Conservation (phyloP, 805 yeast species). For the Saccharomycopsis babjevae region DNA sequence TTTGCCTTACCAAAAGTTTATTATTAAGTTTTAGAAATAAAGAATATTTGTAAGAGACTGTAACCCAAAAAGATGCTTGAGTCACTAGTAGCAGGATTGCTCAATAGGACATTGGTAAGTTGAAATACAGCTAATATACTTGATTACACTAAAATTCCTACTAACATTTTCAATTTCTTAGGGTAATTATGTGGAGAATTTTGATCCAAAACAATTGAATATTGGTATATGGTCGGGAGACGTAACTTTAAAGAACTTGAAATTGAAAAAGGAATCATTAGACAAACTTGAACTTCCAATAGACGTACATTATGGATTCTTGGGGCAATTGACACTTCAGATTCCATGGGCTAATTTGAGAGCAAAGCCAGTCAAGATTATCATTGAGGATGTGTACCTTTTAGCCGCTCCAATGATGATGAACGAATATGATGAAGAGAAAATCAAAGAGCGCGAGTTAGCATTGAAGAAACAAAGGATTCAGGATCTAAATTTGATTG, state of each 20-base stretch:
- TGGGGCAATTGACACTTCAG: slow-evolving; percentile 81
- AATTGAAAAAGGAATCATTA: slow-evolving; percentile 76
- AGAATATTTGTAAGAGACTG: not conserved
- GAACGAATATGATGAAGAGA: slow-evolving; percentile 48
- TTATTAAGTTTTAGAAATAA: too few relatives aligned
- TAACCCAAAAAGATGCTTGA: slow-evolving; percentile 39
- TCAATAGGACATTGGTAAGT: slow-evolving; percentile 43
- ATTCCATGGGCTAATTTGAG: slow-evolving; percentile 96
- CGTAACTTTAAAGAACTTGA: slow-evolving; percentile 70
- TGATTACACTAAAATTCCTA: not conserved
- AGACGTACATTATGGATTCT: slow-evolving; percentile 78
- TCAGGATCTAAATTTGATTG: slow-evolving; percentile 46
- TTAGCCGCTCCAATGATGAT: slow-evolving; percentile 67
- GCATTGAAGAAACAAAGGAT: slow-evolving; percentile 56
- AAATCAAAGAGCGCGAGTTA: slow-evolving; percentile 52
- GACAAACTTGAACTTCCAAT: slow-evolving; percentile 81
- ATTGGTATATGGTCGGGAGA: slow-evolving; percentile 98
- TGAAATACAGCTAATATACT: too few relatives aligned
- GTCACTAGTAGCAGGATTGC: slow-evolving; percentile 51
- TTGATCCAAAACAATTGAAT: slow-evolving; percentile 89
- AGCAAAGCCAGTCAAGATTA: slow-evolving; percentile 81
- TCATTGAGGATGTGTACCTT: slow-evolving; percentile 77
- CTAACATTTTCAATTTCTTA: slow-evolving; percentile 18
- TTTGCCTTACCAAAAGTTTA: too few relatives aligned
- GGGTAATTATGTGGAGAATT: slow-evolving; percentile 81